Evolutionary conservation across 2,329 filamentous ascomycete species (phyloP), one percentile per base, ranked within the genome.

Genomic region (Trichoderma sp.): DNA sequence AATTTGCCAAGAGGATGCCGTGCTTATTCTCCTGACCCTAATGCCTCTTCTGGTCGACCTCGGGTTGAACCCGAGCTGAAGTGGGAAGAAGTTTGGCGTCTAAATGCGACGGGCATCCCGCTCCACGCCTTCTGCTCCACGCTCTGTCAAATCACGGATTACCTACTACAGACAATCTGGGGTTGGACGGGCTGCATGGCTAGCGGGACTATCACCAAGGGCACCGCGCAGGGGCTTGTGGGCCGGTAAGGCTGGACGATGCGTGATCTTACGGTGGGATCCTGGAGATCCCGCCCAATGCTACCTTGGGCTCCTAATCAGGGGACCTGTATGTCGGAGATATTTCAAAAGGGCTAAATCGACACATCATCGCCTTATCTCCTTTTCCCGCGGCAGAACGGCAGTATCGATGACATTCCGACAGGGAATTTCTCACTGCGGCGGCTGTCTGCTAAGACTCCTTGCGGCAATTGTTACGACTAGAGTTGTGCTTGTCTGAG

Each of bases 221-320:
- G 33, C 18, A 14, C n/a, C 21, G 18, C n/a, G 31, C 45, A 74
- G 41, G 71, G 63, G 33, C 45, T 53, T 27, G 59, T 35, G 59
- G 67, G 56, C 60, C 45, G 29, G 62, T 60, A 74, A 74, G 71
- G 63, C 62, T 74, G 59, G 29, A 41, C 27, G 71, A 66, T 45
- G 45, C 8, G 68, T 74, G 71, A 67, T 74, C 62, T 74, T 67
- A 67, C 24, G n/a, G 31, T 74, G 63, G 50, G 63, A 74, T 74
- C 33, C 71, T 65, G 53, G 53, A 45, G 71, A 74, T 67, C 27
- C 62, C 50, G 71, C 31, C 31, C 41, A 67, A 59, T 74, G 45
- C 71, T 60, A 74, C 71, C 31, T 60, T 73, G n/a, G 41, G 12
- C 59, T 33, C 21, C 69, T 35, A 33, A 27, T 31, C 33, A 35